Percentiles rank a stretch among this genome's conserved stretches.
Conservation (phyloP, 495 filamentous ascomycete species). For the Penicillium robsamsonii region DNA sequence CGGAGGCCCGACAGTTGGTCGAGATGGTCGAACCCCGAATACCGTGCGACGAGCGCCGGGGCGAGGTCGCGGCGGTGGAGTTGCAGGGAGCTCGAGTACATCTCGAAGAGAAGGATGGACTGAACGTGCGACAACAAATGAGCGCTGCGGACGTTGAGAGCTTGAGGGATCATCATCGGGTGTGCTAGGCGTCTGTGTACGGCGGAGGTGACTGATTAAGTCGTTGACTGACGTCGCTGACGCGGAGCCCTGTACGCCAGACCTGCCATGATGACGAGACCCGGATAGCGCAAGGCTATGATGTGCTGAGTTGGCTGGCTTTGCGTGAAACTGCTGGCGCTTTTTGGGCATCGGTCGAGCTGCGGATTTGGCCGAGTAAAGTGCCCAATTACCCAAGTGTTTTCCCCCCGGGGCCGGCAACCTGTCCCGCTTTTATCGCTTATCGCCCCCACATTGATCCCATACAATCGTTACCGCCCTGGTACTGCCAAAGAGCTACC, state of each 20-base stretch:
- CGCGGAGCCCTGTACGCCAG: constrained; percentile 22
- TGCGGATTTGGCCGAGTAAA: constrained; percentile 7
- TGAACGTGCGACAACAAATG: constrained; percentile 32
- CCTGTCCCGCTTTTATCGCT: constrained; percentile 9
- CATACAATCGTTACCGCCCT: not conserved
- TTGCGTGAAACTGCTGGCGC: constrained; percentile 35
- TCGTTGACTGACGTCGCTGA: constrained; percentile 42
- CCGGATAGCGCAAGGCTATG: constrained; percentile 35
- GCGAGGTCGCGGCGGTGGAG: constrained; percentile 63
- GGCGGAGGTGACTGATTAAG: constrained; percentile 49
- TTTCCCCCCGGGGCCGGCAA: not conserved
- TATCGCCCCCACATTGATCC: constrained; percentile 18
- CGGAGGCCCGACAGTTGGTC: constrained; percentile 63
- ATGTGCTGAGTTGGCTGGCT: constrained; percentile 39
- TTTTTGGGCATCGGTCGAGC: constrained; percentile 46
- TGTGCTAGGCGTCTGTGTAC: constrained; percentile 35
- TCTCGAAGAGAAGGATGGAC: constrained; percentile 55
- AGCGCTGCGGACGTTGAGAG: constrained; percentile 15
- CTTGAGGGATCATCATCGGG: constrained; percentile 19
- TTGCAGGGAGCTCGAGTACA: constrained; percentile 69
- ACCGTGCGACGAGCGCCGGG: constrained; percentile 42
- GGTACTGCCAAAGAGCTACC: not conserved
- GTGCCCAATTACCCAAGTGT: not conserved
- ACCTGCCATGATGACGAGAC: constrained; percentile 31
- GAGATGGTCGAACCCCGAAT: constrained; percentile 41